phyloP scores from a whole-genome alignment of 2,329 filamentous ascomycete species.

The Penicillium hordei region DNA sequence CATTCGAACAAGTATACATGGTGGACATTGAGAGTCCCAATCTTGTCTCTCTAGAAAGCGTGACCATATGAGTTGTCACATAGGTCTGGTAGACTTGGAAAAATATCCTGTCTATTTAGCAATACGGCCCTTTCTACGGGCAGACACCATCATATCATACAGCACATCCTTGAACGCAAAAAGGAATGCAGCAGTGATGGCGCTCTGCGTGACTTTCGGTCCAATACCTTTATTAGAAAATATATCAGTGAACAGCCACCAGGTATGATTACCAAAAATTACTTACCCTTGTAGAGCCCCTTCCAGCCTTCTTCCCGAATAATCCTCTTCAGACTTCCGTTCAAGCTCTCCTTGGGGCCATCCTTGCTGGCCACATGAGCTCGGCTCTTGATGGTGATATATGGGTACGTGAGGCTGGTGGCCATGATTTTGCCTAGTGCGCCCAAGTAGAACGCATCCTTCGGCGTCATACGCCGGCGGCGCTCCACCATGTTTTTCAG shows the following conservation, averaged over 20 bases:
- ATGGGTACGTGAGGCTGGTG: slow-evolving; percentile 92
- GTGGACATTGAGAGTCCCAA: background rate
- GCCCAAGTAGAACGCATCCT: slow-evolving; percentile 85
- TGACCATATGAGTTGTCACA: background rate
- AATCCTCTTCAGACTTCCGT: slow-evolving; percentile 73
- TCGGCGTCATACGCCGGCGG: slow-evolving; percentile 73
- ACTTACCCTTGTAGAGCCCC: slow-evolving; percentile 86
- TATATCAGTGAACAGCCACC: background rate
- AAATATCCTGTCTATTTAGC: slow-evolving; percentile 28
- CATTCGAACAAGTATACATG: background rate
- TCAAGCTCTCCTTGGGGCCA: slow-evolving; percentile 77
- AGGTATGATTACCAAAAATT: background rate
- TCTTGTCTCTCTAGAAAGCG: background rate
- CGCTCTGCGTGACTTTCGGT: slow-evolving; percentile 95
- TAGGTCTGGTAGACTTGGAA: background rate
- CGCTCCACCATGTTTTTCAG: slow-evolving; percentile 88
- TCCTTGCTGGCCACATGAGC: slow-evolving; percentile 86
- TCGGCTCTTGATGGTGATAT: slow-evolving; percentile 97
- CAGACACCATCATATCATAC: slow-evolving; percentile 60
- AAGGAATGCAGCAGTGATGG: slow-evolving; percentile 90
- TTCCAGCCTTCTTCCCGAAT: slow-evolving; percentile 86
- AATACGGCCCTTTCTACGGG: slow-evolving; percentile 33
- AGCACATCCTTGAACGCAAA: slow-evolving; percentile 98
- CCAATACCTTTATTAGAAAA: slow-evolving; percentile 71
- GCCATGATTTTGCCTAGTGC: slow-evolving; percentile 93